Base-by-base conservation (phyloP, 2,329 filamentous ascomycete species). In the Exophiala oligosperma region DNA sequence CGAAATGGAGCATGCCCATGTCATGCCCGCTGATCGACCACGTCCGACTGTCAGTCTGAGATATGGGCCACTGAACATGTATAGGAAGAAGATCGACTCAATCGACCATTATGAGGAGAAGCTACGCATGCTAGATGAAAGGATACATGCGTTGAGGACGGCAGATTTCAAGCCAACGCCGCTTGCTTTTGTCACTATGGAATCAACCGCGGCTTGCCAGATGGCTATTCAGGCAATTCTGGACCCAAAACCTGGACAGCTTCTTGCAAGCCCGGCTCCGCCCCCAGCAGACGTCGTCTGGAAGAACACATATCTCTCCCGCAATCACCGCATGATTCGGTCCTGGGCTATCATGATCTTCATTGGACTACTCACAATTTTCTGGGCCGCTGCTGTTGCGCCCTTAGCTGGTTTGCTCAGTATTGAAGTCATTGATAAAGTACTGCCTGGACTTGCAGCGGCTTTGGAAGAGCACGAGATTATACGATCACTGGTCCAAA, bases 201-300 rank as follows among this genome's bases (percentile, higher is more conserved):
- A 97, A 76, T 94, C 91, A 2, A 94, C 96, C 50, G 90, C 92
- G 12, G 88, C 92, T 21, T 85, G 84, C 63, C 94, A 99, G 76
- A 96, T 97, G 92, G 91, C 92, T 24, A 91, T 96, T 44, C 94
- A 99, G 74, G 92, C 94, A 3, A 87, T 96, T 9, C 85, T 99
- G 53, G 93, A 97, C 69, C 92, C 94, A 2, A 88, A 90, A 9
- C 94, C 95, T 0, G 87, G 92, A 57, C 88, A 90, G 60, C 81
- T 99, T 4, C 79, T 96, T 54, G 92, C 93, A 7, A 92, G 91
- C 59, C 83, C 89, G 28, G 92, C 93, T 2, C 94, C 94, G 0
- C 87, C 93, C 1, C 94, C 94, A 0, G 86, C 90, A 0, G 93
- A 97, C 70, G 87, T 99, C n/a, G 85, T 97, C 9, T 99, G 95